Evolutionary conservation across 208 protist genomes (phyloP).

Genomic region (Tritrichomonas foetus): DNA sequence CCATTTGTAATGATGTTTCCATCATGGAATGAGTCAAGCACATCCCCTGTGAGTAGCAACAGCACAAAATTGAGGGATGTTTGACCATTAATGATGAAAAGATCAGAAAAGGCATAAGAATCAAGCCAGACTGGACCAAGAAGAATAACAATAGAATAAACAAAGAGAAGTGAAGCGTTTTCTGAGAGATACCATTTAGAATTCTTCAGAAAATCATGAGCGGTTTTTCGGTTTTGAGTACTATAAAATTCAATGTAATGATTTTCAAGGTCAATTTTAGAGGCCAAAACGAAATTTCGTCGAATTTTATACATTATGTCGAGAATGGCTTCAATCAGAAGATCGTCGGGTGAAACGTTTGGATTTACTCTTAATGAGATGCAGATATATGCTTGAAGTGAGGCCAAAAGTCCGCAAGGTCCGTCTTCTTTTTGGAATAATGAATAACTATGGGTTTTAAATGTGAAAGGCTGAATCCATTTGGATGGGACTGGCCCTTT

Average conservation of each 20-base stretch:
- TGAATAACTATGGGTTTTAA: background rate
- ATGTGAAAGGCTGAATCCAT: background rate
- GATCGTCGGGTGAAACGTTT: background rate
- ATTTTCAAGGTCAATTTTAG: background rate
- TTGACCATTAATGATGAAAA: background rate
- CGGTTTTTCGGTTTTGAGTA: background rate
- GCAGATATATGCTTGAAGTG: background rate
- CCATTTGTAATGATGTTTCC: background rate
- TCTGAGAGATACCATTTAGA: background rate
- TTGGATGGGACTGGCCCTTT: background rate
- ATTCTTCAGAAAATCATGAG: background rate
- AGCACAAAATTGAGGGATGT: background rate
- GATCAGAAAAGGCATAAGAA: background rate
- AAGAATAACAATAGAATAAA: background rate
- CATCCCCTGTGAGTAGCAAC: background rate
- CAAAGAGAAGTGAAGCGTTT: constrained; percentile 5
- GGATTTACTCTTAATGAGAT: background rate
- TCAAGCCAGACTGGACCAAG: constrained; percentile 19
- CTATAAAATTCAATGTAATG: background rate
- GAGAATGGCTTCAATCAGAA: background rate
- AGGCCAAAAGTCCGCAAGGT: background rate
- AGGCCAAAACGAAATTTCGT: background rate
- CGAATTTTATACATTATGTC: background rate
- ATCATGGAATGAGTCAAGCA: background rate
- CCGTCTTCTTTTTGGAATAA: background rate